Conservation (phyloP, 192 early-diverging fungal genomes). For the Neocallimastix lanati region DNA sequence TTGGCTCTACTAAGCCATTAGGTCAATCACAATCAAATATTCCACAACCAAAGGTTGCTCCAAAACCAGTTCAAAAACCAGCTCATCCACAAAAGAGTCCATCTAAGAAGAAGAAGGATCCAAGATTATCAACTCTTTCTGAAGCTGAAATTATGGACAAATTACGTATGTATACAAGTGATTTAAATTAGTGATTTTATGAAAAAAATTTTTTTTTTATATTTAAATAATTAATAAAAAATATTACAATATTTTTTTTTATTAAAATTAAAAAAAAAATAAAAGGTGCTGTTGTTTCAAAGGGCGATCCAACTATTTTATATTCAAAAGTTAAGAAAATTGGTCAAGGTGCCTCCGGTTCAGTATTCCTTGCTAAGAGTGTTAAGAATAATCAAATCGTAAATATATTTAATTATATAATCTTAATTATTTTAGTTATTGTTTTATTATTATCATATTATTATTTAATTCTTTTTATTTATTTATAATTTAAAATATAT, state of each 20-base stretch:
- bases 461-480: too few relatives aligned
- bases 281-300: constrained; percentile 55
- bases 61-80: constrained; percentile 4
- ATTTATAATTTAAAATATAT: too few relatives aligned
- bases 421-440: too few relatives aligned
- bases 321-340: constrained; percentile 92
- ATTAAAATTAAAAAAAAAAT: background rate
- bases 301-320: constrained; percentile 70
- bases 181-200: too few relatives aligned
- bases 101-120: constrained; percentile 50
- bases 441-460: too few relatives aligned
- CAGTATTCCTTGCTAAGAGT: constrained; percentile 84
- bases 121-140: constrained; percentile 66
- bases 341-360: constrained; percentile 92
- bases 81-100: background rate
- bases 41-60: constrained; percentile 4
- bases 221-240: too few relatives aligned
- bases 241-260: too few relatives aligned
- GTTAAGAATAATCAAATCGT: constrained; percentile 31
- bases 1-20: background rate
- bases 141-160: constrained; percentile 91
- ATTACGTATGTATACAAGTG: constrained; percentile 37
- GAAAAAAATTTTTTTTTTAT: background rate
- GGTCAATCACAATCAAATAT: background rate
- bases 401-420: too few relatives aligned